A percentile compares a stretch with the other conserved stretches of the same genome.
phyloP scores from a whole-genome alignment of 75 land plant species.

The Selaginella tamariscina region DNA sequence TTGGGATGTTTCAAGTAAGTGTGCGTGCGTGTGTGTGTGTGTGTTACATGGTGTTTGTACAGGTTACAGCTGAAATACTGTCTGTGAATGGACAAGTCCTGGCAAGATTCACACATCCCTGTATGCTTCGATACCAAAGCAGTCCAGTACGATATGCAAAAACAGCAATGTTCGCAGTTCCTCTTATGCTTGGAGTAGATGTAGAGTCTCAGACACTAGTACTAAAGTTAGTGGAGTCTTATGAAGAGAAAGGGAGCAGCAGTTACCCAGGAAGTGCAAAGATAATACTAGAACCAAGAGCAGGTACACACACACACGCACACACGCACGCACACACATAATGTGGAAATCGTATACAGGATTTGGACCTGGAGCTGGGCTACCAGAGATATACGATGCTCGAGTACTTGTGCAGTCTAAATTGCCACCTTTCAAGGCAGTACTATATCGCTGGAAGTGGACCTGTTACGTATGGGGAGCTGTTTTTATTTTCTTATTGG shows the following conservation, averaged over 20 bases:
- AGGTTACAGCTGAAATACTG: constrained; percentile 11
- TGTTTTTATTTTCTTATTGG: constrained; percentile 4
- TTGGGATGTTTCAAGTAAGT: constrained; percentile 11
- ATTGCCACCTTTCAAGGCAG: background rate
- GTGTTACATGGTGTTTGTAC: background rate
- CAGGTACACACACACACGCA: too few species aligned
- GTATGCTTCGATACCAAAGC: constrained; percentile 7
- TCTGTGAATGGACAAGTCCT: background rate
- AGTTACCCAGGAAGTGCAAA: constrained; percentile 1
- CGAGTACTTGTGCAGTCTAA: background rate
- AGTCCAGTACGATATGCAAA: constrained; percentile 7
- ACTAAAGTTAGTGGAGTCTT: background rate
- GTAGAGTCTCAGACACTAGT: constrained; percentile 4
- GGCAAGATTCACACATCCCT: background rate
- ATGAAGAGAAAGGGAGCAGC: background rate
- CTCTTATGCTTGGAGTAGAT: background rate
- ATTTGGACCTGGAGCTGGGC: constrained; percentile 9
- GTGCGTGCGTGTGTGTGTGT: background rate
- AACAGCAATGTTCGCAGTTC: constrained; percentile 4
- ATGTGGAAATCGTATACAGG: too few species aligned
- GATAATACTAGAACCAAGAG: constrained; percentile 6
- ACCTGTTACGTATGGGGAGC: constrained; percentile 9
- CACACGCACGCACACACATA: too few species aligned
- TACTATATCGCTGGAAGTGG: constrained; percentile 1
- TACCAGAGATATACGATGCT: background rate